These are phyloP conservation scores for Maudiozyma saulgeensis DNA, from an alignment of 805 yeast genomes.

Conservation along the genomic window DNA sequence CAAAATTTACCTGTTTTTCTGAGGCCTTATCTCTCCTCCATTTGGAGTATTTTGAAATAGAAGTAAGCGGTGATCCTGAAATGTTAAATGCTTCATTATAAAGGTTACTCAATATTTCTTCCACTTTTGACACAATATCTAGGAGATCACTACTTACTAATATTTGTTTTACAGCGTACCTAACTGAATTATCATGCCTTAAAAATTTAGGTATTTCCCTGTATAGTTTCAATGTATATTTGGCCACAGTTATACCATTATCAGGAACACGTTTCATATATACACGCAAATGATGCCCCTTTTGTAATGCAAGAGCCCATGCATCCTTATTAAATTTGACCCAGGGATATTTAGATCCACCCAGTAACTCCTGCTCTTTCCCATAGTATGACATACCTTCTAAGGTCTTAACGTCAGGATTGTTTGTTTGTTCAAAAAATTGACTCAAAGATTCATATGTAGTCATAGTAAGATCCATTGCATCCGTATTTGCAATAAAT, in stretches of 20 bases:
- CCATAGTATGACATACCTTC: constrained; percentile 2
- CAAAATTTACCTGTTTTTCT: constrained; percentile 16
- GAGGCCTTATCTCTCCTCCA: constrained; percentile 29
- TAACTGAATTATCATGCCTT: constrained; percentile 8
- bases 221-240: constrained; percentile 12
- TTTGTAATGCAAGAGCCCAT: constrained; percentile 27
- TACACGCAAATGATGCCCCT: constrained; percentile 15
- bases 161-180: constrained; percentile 10
- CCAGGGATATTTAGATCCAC: constrained; percentile 30
- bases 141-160: constrained; percentile 7
- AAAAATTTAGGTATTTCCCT: constrained; percentile 14
- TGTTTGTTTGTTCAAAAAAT: constrained; percentile 11
- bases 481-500: constrained; percentile 10
- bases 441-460: constrained; percentile 34
- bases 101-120: constrained; percentile 2
- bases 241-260: not conserved
- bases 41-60: constrained; percentile 20
- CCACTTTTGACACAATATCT: constrained; percentile 15
- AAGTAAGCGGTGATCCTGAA: too few relatives aligned
- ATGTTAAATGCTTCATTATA: not conserved
- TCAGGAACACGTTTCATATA: constrained; percentile 12
- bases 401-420: constrained; percentile 5
- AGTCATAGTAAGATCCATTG: constrained; percentile 28
- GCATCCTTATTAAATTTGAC: constrained; percentile 22
- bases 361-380: constrained; percentile 13